Conservation (phyloP, 305 asterid species). For the Solanum hybrid region DNA sequence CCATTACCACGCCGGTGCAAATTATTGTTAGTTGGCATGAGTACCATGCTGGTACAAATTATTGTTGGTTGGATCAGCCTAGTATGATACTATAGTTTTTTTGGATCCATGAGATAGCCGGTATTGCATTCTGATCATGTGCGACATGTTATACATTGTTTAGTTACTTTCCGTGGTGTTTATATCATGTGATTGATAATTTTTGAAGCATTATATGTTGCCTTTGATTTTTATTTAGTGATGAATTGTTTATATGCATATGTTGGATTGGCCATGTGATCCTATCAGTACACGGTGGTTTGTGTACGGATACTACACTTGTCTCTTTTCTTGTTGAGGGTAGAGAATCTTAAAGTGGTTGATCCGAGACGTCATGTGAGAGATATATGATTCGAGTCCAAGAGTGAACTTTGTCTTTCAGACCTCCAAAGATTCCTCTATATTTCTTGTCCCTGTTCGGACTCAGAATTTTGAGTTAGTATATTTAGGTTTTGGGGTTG, state of each 20-base stretch:
- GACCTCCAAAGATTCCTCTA: not conserved
- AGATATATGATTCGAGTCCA: not conserved
- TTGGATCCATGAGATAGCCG: not conserved
- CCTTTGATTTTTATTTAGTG: not conserved
- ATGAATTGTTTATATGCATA: not conserved
- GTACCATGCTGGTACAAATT: not conserved
- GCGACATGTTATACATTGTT: not conserved
- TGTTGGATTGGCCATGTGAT: not conserved
- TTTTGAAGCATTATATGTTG: not conserved
- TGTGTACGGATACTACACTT: not conserved
- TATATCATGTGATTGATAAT: not conserved
- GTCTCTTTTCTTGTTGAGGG: not conserved
- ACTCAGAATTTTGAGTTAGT: not conserved
- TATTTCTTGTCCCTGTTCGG: not conserved
- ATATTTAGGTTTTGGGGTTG: not conserved
- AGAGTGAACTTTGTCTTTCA: not conserved
- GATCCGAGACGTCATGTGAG: not conserved
- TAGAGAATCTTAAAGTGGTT: not conserved
- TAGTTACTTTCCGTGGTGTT: not conserved
- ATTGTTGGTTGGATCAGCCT: not conserved
- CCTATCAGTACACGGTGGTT: not conserved
- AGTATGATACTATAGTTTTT: not conserved
- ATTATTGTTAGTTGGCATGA: not conserved
- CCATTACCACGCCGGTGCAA: not conserved
- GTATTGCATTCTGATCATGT: not conserved